phyloP scores from a whole-genome alignment of 2,329 filamentous ascomycete species.

The Thielaviopsis musarum region DNA sequence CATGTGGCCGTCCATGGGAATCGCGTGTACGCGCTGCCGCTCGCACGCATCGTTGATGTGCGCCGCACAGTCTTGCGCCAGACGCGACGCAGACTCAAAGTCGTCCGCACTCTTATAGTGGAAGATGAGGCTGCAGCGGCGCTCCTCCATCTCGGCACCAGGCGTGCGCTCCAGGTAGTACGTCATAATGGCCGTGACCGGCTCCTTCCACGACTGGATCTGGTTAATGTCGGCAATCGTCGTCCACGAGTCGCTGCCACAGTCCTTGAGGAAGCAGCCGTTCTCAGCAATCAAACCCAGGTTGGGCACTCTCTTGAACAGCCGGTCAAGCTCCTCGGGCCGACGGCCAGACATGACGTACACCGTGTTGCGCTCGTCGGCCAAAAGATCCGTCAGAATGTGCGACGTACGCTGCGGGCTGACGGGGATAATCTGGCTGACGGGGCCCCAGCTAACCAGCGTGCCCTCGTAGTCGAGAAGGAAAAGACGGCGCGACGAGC shows the following conservation, averaged over 20 bases:
- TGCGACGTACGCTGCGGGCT: conserved; percentile 72
- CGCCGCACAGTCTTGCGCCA: conserved; percentile 77
- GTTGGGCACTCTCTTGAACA: conserved; percentile 70
- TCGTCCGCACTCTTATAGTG: conserved; percentile 15
- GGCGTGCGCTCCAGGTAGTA: conserved; percentile 87
- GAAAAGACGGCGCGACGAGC: conserved; percentile 56
- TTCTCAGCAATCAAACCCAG: conserved; percentile 89
- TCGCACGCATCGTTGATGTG: conserved; percentile 92
- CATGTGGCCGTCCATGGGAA: conserved; percentile 63
- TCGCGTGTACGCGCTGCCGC: conserved; percentile 65
- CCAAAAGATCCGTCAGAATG: conserved; percentile 62
- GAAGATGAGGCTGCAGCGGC: conserved; percentile 61
- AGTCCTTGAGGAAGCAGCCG: conserved; percentile 72
- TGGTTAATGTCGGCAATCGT: conserved; percentile 57
- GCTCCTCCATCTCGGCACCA: conserved; percentile 73
- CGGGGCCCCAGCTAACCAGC: conserved; percentile 70
- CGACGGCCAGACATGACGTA: conserved; percentile 88
- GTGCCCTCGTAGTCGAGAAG: conserved; percentile 92
- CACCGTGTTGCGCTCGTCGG: conserved; percentile 67
- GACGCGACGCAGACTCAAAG: conserved; percentile 47
- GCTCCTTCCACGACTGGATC: conserved; percentile 64
- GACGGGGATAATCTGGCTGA: conserved; percentile 68
- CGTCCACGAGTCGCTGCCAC: conserved; percentile 52
- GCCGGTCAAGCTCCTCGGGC: conserved; percentile 70
- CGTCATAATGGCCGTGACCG: conserved; percentile 63